Base-by-base conservation (phyloP, 2,329 filamentous ascomycete species). In the Cercospora sp. region DNA sequence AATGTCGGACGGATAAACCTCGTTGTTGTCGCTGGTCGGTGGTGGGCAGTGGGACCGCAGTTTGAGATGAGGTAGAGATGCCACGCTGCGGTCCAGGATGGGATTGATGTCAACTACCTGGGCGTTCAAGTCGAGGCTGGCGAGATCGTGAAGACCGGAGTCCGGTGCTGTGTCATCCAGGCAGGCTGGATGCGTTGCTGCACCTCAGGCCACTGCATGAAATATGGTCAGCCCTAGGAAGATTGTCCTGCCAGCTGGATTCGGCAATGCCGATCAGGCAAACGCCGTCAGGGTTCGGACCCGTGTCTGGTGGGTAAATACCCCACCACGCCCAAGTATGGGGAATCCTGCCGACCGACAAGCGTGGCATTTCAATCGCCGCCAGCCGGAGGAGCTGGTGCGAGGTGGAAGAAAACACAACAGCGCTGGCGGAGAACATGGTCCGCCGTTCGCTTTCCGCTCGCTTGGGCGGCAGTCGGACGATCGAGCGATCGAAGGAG, bases 261-360 rank as follows among this genome's bases (percentile, higher is more conserved):
- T n/a, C 60, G 60, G 60, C 16, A 62, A 28, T 31, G 45, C 18
- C 26, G 39, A 51, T 51, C 39, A 12, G 60, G 60, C 39, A 45
- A 62, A 62, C 60, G 28, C 36, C 36, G 28, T 28, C 60, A 62
- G 60, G 60, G 60, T 62, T 45, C 42, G 36, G 23, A 23, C 3
- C n/a, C 26, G 45, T 7, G 30, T 5, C 23, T 28, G 26, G 20
- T 28, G 20, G 48, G 16, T 16, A 18, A 18, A 55, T 28, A 28
- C 48, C 48, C 48, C 48, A 55, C 36, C 45, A 51, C 2, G 36
- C 20, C 48, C 48, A 55, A 28, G 48, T 28, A 55, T 55, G 23
- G 48, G 23, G 48, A 23, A 55, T 30, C 48, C 48, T 20, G 23
- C 20, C 20, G 61, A 23, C 2, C 45, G 23, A 55, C 26, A 2